phyloP scores from a whole-genome alignment of 2,329 filamentous ascomycete species.

The Phialophora tarda region DNA sequence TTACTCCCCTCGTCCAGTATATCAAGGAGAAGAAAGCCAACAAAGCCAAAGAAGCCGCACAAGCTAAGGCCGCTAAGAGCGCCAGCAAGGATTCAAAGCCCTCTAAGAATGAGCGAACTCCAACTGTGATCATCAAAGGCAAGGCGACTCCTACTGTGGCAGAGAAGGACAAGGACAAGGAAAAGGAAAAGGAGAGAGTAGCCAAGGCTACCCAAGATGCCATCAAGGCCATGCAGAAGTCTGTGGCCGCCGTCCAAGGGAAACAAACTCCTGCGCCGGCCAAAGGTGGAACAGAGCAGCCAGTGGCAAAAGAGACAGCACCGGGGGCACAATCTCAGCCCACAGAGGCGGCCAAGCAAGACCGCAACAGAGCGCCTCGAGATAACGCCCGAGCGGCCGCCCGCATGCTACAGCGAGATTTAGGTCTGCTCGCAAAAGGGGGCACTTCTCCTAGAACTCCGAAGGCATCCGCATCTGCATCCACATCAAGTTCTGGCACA shows the following conservation, averaged over 20 bases:
- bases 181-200: slow-evolving; percentile 31
- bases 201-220: slow-evolving; percentile 69
- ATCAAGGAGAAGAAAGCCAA: slow-evolving; percentile 90
- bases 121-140: slow-evolving; percentile 44
- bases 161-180: slow-evolving; percentile 21
- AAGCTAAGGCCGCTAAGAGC: slow-evolving; percentile 55
- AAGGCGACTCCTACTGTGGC: slow-evolving; percentile 16
- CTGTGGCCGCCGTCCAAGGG: slow-evolving; percentile 46
- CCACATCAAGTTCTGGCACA: slow-evolving; percentile 37
- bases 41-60: slow-evolving; percentile 58
- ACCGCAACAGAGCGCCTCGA: slow-evolving; percentile 58
- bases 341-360: slow-evolving; percentile 52
- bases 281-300: slow-evolving; percentile 7
- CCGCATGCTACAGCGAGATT: slow-evolving; percentile 66
- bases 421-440: slow-evolving; percentile 55
- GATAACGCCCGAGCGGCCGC: slow-evolving; percentile 60
- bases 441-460: slow-evolving; percentile 30
- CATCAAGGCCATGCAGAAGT: slow-evolving; percentile 62
- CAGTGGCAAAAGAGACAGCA: slow-evolving; percentile 45
- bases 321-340: slow-evolving; percentile 40
- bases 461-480: slow-evolving; percentile 19
- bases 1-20: slow-evolving; percentile 87
- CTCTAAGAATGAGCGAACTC: slow-evolving; percentile 49
- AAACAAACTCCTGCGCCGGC: slow-evolving; percentile 39
- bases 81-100: slow-evolving; percentile 68